Base-by-base conservation (phyloP, 257 asterid genomes). In the Solanum pimpinellifolium region DNA sequence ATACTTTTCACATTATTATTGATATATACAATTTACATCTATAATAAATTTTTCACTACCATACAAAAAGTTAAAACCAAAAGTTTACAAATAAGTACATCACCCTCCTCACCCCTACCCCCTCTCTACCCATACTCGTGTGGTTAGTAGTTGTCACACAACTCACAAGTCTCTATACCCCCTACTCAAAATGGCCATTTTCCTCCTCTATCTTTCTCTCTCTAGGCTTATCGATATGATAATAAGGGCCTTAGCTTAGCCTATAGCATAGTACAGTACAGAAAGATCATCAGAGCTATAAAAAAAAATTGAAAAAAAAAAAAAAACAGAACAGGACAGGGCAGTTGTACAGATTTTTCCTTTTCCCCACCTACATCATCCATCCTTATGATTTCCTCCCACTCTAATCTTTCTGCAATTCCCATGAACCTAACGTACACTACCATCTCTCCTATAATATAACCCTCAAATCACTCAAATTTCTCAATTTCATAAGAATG, bases 221-320 rank as follows among this genome's bases (percentile, higher is more conserved):
- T 74, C 88, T 93, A 91, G 91, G 86, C 90, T 83, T 90, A 90
- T 91, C 89, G 91, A 90, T 88, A 85, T 92, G 91, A 90, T 89
- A 87, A 90, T 69, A 84, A 88, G 92, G 49, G 87, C 85, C 69
- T 4, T 80, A 29, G 84, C 21, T 0, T 72, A 29, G 83, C 60
- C 7, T 35, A 18, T 81, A 83, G 92, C 83, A 90, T 85, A 86
- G 89, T 86, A 89, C 88, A 83, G 87, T 88, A 83, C 94, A 92
- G 92, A 84, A 62, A 76, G 86, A 68, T 74, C 25, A 87, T 87
- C 91, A 89, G 90, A 86, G 69, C 23, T 16, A n/a, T n/a, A 62
- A 65, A 60, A 49, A 27, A 13, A 12, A 25, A 0, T 6, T 5
- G 7, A 31, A 31, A 35, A 88, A 88, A 73, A 39, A 31, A 35